Evolutionary conservation across 1,284 basidiomycete species (phyloP), one percentile per base, ranked within the genome.

Genomic region (Pseudozyma hubeiensis): DNA sequence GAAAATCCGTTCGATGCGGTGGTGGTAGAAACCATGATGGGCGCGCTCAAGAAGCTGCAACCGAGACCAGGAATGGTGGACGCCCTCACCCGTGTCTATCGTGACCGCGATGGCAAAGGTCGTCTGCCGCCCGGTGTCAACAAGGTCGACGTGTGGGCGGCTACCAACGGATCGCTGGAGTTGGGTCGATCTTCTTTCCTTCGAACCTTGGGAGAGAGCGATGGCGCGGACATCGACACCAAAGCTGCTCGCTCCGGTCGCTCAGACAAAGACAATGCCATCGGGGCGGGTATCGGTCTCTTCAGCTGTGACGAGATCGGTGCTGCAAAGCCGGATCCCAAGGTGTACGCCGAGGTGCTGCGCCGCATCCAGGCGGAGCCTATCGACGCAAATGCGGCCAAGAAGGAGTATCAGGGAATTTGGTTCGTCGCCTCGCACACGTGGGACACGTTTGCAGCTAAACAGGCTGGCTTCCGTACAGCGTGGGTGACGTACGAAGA

Each of bases 341-440:
- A 64, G 19, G 78, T 81, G 9, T 81, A 81, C 46, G 57, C 67
- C 17, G 71, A 75, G 33, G 54, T 81, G 4, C 45, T 66, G 33
- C 57, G 64, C 13, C 66, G 65, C 19, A 69, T 66, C 41, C 41
- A 56, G 16, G 60, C 55, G 14, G 34, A 68, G 34, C 54, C 65
- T 5, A 16, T 69, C 34, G 71, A 74, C n/a, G 29, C 63, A 4
- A 58, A 56, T 9, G 53, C 60, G 1, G 53, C 70, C 19, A 62
- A 56, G 24, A 68, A 65, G 29, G 62, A 74, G 46, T 68, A 69
- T 17, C 66, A 63, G 37, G 72, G 72, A 0, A 57, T 74, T 35
- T 80, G 76, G 76, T 81, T 81, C 52, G 77, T 81, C 33, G 79
- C 79, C 11, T 71, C 66, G n/a, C 79, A 81, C 47, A 75, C 74